phyloP scores from a whole-genome alignment of 768 basidiomycete species.

The Hygrocybe coccinea region DNA sequence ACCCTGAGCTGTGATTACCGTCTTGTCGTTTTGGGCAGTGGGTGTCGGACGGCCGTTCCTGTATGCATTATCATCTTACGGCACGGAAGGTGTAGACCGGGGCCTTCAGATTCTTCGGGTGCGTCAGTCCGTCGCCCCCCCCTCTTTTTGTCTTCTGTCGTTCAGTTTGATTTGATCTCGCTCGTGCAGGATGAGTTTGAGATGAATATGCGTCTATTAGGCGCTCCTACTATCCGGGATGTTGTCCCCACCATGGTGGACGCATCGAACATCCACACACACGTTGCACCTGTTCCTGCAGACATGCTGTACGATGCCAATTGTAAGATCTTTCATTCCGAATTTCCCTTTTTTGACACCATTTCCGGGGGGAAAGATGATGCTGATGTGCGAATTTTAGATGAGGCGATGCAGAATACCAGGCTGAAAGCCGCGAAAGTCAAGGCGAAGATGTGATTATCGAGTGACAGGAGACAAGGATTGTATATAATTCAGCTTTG shows the following conservation, averaged over 20 bases:
- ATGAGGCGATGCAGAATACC: not conserved
- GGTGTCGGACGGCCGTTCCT: constrained; percentile 84
- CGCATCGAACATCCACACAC: constrained; percentile 59
- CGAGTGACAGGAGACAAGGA: too few species aligned
- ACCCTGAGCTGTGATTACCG: not conserved
- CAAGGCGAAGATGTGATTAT: not conserved
- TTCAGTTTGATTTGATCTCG: not conserved
- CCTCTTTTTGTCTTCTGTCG: not conserved
- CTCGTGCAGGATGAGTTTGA: constrained; percentile 85
- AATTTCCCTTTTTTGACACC: not conserved
- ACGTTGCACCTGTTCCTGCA: constrained; percentile 61
- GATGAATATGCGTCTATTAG: constrained; percentile 94
- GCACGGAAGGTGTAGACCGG: constrained; percentile 78
- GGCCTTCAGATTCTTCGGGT: constrained; percentile 77
- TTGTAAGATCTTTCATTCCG: constrained; percentile 51
- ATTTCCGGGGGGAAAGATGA: too few species aligned
- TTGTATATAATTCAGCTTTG: too few species aligned
- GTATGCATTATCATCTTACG: constrained; percentile 87
- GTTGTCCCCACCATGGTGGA: constrained; percentile 90
- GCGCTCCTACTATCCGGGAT: constrained; percentile 74
- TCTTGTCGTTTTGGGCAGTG: constrained; percentile 35
- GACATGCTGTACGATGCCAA: constrained; percentile 76
- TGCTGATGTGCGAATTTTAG: not conserved
- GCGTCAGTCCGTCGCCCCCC: constrained; percentile 18
- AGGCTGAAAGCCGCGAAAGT: not conserved